Conservation (phyloP, 2,329 filamentous ascomycete genomes). For the Stemphylium vesicarium region DNA sequence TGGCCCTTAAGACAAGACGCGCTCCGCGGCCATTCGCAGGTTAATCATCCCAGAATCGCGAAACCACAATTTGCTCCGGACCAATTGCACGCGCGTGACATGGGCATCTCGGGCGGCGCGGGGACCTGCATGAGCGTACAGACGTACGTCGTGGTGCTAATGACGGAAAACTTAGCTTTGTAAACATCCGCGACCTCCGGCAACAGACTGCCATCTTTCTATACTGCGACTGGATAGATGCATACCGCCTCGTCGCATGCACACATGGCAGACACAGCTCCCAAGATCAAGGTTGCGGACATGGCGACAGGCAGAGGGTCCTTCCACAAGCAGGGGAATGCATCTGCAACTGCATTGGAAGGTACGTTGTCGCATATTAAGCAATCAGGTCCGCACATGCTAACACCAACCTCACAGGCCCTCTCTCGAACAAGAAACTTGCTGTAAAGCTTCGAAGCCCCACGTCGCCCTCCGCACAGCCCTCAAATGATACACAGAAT, state of each 20-base stretch:
- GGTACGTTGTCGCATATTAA: constrained; percentile 24
- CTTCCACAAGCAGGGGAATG: constrained; percentile 36
- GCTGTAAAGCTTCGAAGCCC: constrained; percentile 36
- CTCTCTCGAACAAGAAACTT: constrained; percentile 37
- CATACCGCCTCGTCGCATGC: constrained; percentile 21
- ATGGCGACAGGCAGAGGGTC: constrained; percentile 41
- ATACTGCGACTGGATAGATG: constrained; percentile 7
- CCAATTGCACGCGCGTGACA: constrained; percentile 5
- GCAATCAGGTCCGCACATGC: constrained; percentile 11
- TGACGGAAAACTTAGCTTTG: constrained; percentile 8
- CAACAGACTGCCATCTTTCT: background rate
- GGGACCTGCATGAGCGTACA: constrained; percentile 7
- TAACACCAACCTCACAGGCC: constrained; percentile 27
- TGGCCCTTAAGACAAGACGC: constrained; percentile 6
- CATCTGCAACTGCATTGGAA: constrained; percentile 30
- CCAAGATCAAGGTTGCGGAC: constrained; percentile 54
- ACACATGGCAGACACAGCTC: constrained; percentile 48
- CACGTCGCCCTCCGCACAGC: constrained; percentile 23
- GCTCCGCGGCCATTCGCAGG: constrained; percentile 9
- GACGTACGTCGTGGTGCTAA: constrained; percentile 13
- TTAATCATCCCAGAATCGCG: background rate
- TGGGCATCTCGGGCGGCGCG: constrained; percentile 4
- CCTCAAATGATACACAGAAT: constrained; percentile 28
- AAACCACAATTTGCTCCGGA: background rate
- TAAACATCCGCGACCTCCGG: constrained; percentile 24